Evolutionary conservation across 306 rosid species (phyloP).

Genomic region (Vigna nakashimae): DNA sequence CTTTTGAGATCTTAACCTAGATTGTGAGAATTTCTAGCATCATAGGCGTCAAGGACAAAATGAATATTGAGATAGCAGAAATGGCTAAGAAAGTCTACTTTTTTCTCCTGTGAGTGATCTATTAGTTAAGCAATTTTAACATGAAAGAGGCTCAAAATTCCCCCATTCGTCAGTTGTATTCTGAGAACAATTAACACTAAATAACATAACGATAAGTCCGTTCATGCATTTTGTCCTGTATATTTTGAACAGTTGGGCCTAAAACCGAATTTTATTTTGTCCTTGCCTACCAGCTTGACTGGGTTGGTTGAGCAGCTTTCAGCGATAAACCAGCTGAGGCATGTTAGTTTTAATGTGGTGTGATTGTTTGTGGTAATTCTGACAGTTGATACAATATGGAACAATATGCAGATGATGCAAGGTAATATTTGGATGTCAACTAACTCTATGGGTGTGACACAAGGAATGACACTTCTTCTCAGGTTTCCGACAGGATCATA

Average conservation of each 20-base stretch:
- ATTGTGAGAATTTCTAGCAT: background rate
- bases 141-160: conserved; percentile 14
- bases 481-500: conserved; percentile 64
- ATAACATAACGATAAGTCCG: background rate
- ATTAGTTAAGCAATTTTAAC: conserved; percentile 1
- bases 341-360: conserved; percentile 26
- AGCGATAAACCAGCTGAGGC: background rate
- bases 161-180: conserved; percentile 22
- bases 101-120: conserved; percentile 5
- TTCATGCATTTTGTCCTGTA: conserved; percentile 24
- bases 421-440: conserved; percentile 74
- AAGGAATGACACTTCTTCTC: conserved; percentile 78
- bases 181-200: conserved; percentile 7
- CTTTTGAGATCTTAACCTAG: conserved; percentile 9
- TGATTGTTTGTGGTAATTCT: conserved; percentile 24
- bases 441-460: conserved; percentile 59
- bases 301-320: background rate
- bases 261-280: background rate
- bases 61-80: conserved; percentile 1
- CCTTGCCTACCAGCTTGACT: background rate
- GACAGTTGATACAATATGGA: conserved; percentile 35
- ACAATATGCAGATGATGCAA: conserved; percentile 82
- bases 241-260: background rate
- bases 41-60: conserved; percentile 15
- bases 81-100: background rate